These are phyloP conservation scores for Aspergillus sp. DNA, from an alignment of 2,329 filamentous ascomycete species.

Conservation along the genomic window DNA sequence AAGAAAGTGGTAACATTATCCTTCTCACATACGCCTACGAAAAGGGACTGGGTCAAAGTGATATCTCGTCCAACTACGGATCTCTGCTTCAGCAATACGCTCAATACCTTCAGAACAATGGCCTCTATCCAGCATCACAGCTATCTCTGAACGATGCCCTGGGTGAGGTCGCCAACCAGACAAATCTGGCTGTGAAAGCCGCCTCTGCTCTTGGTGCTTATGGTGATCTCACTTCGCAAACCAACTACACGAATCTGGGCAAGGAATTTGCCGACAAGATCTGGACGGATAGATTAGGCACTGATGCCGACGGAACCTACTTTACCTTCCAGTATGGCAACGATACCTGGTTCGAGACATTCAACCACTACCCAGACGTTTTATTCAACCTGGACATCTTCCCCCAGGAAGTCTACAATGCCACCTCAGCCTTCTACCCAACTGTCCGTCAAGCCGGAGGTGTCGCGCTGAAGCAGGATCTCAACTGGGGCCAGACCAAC, in stretches of 20 bases:
- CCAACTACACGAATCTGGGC: conserved; percentile 28
- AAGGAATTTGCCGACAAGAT: conserved; percentile 26
- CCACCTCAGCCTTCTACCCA: conserved; percentile 29
- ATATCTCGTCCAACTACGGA: conserved; percentile 25
- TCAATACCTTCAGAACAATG: conserved; percentile 30
- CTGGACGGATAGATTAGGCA: conserved; percentile 25
- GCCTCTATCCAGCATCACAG: conserved; percentile 29
- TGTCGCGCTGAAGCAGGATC: conserved; percentile 27
- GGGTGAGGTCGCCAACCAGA: conserved; percentile 34
- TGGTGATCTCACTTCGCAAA: conserved; percentile 18
- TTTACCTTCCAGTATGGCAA: conserved; percentile 30
- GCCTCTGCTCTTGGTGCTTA: conserved; percentile 35
- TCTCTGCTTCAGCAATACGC: conserved; percentile 29
- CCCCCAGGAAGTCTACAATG: conserved; percentile 26
- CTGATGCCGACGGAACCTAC: conserved; percentile 25
- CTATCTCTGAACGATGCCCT: conserved; percentile 37
- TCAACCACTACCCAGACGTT: conserved; percentile 34
- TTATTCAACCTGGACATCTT: conserved; percentile 32
- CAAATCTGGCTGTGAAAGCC: conserved; percentile 39
- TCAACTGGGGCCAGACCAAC: conserved; percentile 34
- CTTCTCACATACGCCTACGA: conserved; percentile 32
- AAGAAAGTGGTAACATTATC: conserved; percentile 34
- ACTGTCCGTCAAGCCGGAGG: conserved; percentile 24
- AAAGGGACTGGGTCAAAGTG: conserved; percentile 27
- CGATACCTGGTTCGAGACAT: conserved; percentile 25